phyloP scores from a whole-genome alignment of 768 basidiomycete genomes.

The Amanita fuliginea region DNA sequence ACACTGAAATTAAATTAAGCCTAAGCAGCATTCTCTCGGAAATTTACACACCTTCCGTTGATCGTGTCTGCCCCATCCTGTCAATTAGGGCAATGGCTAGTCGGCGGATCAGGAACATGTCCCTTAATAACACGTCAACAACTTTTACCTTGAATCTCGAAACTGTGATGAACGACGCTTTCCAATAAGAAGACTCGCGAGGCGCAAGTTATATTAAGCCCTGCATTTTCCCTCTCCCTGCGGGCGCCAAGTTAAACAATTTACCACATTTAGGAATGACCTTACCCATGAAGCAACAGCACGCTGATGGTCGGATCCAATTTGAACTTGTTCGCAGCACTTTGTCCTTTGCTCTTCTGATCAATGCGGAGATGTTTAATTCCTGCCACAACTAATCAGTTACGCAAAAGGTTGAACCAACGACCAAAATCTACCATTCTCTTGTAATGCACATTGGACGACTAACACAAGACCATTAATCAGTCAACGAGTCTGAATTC shows the following conservation, averaged over 20 bases:
- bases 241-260: neutral
- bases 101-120: conserved; percentile 4
- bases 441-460: conserved; percentile 55
- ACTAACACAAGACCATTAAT: conserved; percentile 32
- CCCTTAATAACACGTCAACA: neutral
- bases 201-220: conserved; percentile 71
- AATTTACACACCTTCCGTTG: conserved; percentile 55
- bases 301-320: conserved; percentile 58
- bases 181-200: conserved; percentile 72
- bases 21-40: neutral
- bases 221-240: conserved; percentile 81
- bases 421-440: conserved; percentile 33
- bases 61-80: conserved; percentile 65
- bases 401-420: neutral
- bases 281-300: conserved; percentile 72
- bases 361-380: conserved; percentile 71
- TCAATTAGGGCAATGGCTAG: conserved; percentile 87
- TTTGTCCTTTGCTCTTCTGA: conserved; percentile 41
- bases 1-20: conserved; percentile 39
- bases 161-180: conserved; percentile 80
- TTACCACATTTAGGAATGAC: neutral
- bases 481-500: neutral
- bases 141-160: conserved; percentile 70
- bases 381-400: conserved; percentile 20
- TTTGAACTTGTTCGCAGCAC: conserved; percentile 60